Percentiles rank a stretch among this genome's conserved stretches.
These are phyloP conservation scores for Zoysia japonica DNA, from an alignment of 176 grass and related monocot genomes.

Conservation along the genomic window DNA sequence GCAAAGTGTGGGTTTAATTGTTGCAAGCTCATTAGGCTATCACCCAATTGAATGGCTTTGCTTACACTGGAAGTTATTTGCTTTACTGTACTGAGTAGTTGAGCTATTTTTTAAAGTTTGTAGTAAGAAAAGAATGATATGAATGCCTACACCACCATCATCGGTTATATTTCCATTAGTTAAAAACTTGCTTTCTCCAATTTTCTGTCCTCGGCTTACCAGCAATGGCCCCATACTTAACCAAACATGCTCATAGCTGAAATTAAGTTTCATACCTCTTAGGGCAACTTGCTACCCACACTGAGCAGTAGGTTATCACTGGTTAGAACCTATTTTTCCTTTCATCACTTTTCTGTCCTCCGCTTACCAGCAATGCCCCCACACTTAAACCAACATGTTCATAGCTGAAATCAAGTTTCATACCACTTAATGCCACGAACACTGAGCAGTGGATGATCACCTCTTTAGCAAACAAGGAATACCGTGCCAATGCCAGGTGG, in stretches of 20 bases:
- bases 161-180: slow-evolving; percentile 3
- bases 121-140: slow-evolving; percentile 30
- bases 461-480: slow-evolving; percentile 13
- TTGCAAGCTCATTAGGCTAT: slow-evolving; percentile 23
- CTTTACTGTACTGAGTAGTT: slow-evolving; percentile 35
- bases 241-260: not conserved
- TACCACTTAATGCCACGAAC: not conserved
- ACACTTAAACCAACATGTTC: slow-evolving; percentile 5
- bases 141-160: slow-evolving; percentile 9
- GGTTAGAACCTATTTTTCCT: slow-evolving; percentile 25
- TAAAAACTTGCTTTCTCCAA: slow-evolving; percentile 9
- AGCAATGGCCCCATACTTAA: not conserved
- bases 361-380: slow-evolving; percentile 29
- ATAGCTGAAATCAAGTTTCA: slow-evolving; percentile 10
- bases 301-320: too few relatives aligned
- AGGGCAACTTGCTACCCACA: not conserved
- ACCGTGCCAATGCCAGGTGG: not conserved
- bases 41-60: not conserved
- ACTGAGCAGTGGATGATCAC: slow-evolving; percentile 14
- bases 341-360: slow-evolving; percentile 42
- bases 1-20: not conserved
- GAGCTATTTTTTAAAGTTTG: slow-evolving; percentile 11
- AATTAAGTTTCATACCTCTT: not conserved
- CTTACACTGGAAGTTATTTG: slow-evolving; percentile 36
- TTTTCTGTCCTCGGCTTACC: not conserved